These are phyloP conservation scores for Pisolithus orientalis DNA, from an alignment of 768 basidiomycete species.

Conservation along the genomic window DNA sequence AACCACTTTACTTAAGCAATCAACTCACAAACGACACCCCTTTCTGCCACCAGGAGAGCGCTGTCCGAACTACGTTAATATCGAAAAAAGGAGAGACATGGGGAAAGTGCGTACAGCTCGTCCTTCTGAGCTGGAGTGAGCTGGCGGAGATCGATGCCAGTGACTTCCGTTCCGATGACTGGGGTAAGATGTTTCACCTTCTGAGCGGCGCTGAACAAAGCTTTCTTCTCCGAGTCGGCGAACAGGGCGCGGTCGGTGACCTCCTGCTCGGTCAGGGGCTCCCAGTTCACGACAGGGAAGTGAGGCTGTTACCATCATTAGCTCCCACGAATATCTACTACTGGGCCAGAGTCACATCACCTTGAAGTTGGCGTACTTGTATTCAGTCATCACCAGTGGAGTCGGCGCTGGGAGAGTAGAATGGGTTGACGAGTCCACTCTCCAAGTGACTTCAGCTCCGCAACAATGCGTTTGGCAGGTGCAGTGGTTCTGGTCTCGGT, in stretches of 20 bases:
- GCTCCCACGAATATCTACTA: background rate
- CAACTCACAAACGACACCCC: conserved; percentile 66
- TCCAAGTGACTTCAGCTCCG: conserved; percentile 20
- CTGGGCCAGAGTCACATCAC: conserved; percentile 24
- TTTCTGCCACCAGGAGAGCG: conserved; percentile 67
- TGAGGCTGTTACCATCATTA: conserved; percentile 39
- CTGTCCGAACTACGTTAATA: conserved; percentile 28
- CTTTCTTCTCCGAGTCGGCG: conserved; percentile 67
- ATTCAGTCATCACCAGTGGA: conserved; percentile 46
- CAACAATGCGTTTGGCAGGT: conserved; percentile 12
- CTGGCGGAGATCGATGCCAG: conserved; percentile 67
- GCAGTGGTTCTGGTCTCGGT: conserved; percentile 24
- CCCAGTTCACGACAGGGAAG: conserved; percentile 61
- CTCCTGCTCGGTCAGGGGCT: conserved; percentile 49
- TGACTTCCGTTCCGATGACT: conserved; percentile 68
- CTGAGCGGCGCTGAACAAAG: conserved; percentile 54
- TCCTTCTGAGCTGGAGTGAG: conserved; percentile 66
- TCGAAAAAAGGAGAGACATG: background rate
- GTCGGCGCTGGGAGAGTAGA: conserved; percentile 56
- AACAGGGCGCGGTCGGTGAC: conserved; percentile 62
- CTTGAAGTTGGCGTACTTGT: conserved; percentile 55
- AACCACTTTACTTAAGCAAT: background rate
- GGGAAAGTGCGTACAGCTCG: conserved; percentile 50
- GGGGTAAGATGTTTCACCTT: conserved; percentile 68
- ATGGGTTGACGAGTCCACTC: conserved; percentile 45